Conservation (phyloP, 495 filamentous ascomycete species). For the Halenospora varia region DNA sequence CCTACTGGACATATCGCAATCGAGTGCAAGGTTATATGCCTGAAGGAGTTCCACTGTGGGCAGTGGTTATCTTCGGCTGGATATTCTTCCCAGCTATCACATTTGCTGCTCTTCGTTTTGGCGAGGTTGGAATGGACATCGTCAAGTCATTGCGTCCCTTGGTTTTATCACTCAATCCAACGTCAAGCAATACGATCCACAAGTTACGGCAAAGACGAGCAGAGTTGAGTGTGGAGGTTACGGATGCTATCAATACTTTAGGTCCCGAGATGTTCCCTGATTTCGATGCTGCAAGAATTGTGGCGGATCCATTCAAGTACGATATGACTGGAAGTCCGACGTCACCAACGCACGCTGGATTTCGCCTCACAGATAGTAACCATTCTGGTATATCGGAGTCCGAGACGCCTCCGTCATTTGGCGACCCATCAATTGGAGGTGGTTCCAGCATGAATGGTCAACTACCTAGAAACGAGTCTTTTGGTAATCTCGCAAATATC, state of each 20-base stretch:
- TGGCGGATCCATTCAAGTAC: conserved; percentile 46
- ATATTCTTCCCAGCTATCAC: conserved; percentile 84
- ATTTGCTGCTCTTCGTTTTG: conserved; percentile 91
- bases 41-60: conserved; percentile 74
- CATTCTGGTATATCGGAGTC: conserved; percentile 20
- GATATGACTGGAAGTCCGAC: conserved; percentile 12
- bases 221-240: conserved; percentile 75
- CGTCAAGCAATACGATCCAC: conserved; percentile 76
- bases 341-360: conserved; percentile 15
- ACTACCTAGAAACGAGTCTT: conserved; percentile 86
- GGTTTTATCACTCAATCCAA: conserved; percentile 80
- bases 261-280: conserved; percentile 97
- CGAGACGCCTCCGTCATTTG: conserved; percentile 11
- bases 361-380: conserved; percentile 21
- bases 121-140: conserved; percentile 97
- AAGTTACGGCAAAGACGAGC: conserved; percentile 71
- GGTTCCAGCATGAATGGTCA: conserved; percentile 14
- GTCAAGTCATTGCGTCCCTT: conserved; percentile 90
- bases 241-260: conserved; percentile 87
- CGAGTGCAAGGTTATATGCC: conserved; percentile 76
- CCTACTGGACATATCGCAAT: conserved; percentile 75
- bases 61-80: conserved; percentile 66
- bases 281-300: conserved; percentile 79
- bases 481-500: conserved; percentile 79
- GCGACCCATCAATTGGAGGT: conserved; percentile 18